Percentiles rank a stretch among this genome's conserved stretches.
These are phyloP conservation scores for Quercus tomentella DNA, from an alignment of 331 rosid species.

Conservation along the genomic window DNA sequence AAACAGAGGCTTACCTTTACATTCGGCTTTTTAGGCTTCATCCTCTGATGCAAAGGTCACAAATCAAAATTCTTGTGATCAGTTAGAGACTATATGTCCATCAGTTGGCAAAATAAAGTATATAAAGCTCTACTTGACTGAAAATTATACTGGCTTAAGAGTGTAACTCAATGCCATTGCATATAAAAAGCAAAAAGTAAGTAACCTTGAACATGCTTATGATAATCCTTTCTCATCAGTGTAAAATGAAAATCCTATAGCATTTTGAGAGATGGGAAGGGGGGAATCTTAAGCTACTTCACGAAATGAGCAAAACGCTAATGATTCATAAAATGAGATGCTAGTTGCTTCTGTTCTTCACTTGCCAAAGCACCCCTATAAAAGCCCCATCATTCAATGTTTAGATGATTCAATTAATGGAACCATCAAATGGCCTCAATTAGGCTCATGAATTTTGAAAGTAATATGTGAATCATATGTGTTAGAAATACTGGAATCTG, in stretches of 20 bases:
- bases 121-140: slow-evolving; percentile 11
- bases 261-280: background rate
- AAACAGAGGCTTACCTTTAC: slow-evolving; percentile 50
- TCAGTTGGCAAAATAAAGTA: slow-evolving; percentile 50
- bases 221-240: slow-evolving; percentile 65
- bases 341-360: no score
- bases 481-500: no score
- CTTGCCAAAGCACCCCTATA: no score
- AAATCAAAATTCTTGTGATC: slow-evolving; percentile 87
- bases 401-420: background rate
- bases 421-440: background rate
- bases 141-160: background rate
- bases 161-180: slow-evolving; percentile 6
- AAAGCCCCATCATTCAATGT: background rate
- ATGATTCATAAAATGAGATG: no score
- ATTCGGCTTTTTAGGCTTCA: slow-evolving; percentile 82
- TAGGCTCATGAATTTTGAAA: background rate
- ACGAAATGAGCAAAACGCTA: no score
- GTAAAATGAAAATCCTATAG: slow-evolving; percentile 67
- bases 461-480: background rate
- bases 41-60: slow-evolving; percentile 78
- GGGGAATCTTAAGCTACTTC: background rate
- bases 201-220: slow-evolving; percentile 80
- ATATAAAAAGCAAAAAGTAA: slow-evolving; percentile 20
- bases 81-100: slow-evolving; percentile 55